These are phyloP conservation scores for Excoecaria cochinchinensis DNA, from an alignment of 345 rosid genomes.

Conservation along the genomic window DNA sequence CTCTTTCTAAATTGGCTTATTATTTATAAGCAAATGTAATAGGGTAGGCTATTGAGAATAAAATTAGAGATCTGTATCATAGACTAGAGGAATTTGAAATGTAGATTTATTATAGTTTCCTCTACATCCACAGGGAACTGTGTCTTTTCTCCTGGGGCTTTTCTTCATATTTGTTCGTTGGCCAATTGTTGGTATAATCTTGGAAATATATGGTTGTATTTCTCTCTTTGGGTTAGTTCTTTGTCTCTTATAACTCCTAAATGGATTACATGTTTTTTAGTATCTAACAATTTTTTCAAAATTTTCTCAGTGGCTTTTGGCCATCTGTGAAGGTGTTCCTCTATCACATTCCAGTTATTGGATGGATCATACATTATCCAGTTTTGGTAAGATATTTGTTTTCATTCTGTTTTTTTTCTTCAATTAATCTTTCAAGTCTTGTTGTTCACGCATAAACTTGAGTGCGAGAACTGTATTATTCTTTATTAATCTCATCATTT, in stretches of 20 bases:
- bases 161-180: slow-evolving; percentile 87
- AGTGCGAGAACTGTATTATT: background rate
- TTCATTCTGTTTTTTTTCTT: slow-evolving; percentile 2
- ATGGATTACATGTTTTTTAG: slow-evolving; percentile 6
- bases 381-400: slow-evolving; percentile 45
- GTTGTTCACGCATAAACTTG: background rate
- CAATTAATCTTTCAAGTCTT: background rate
- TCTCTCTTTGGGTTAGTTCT: slow-evolving; percentile 74
- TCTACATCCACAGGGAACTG: slow-evolving; percentile 59
- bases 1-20: background rate
- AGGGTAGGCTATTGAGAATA: too few relatives aligned
- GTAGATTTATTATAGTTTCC: background rate
- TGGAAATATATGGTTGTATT: slow-evolving; percentile 68
- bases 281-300: slow-evolving; percentile 16
- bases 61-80: background rate
- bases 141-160: slow-evolving; percentile 68
- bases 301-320: slow-evolving; percentile 74
- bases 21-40: background rate
- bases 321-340: slow-evolving; percentile 66
- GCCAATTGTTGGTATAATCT: slow-evolving; percentile 78
- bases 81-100: background rate
- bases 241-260: slow-evolving; percentile 1
- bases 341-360: slow-evolving; percentile 72
- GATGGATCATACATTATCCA: slow-evolving; percentile 86
- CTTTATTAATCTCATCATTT: background rate